These are phyloP conservation scores for Penicillium dipodomyicola DNA, from an alignment of 495 filamentous ascomycete genomes.

Conservation along the genomic window DNA sequence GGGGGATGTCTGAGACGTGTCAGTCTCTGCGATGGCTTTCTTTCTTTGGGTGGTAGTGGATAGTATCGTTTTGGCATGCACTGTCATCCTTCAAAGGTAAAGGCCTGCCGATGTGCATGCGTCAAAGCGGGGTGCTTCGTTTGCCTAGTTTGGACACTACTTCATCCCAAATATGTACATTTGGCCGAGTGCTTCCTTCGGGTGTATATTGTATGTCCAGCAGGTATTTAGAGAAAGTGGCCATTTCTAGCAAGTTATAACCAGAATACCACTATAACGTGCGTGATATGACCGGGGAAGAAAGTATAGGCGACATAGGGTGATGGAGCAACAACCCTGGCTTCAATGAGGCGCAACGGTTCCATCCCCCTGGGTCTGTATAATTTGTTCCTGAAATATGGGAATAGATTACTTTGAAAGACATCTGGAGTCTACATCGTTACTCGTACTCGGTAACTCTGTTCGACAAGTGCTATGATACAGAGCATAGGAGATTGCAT, in stretches of 20 bases:
- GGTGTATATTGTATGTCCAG: background rate
- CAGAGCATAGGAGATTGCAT: background rate
- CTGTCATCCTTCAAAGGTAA: background rate
- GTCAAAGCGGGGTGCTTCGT: constrained; percentile 4
- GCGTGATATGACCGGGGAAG: background rate
- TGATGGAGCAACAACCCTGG: constrained; percentile 6
- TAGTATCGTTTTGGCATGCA: constrained; percentile 2
- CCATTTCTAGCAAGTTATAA: background rate
- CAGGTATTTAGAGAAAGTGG: background rate
- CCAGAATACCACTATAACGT: background rate
- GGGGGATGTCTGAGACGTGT: constrained; percentile 13
- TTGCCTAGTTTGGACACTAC: background rate
- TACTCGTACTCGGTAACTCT: background rate
- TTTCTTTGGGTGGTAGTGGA: background rate
- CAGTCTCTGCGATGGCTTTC: constrained; percentile 4
- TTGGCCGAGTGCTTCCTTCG: background rate
- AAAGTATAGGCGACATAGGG: background rate
- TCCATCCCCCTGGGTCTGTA: constrained; percentile 25
- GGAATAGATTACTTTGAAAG: background rate
- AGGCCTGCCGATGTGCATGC: background rate
- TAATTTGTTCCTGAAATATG: background rate
- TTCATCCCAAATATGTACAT: background rate
- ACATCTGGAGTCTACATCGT: background rate
- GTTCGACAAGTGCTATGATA: background rate
- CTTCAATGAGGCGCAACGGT: constrained; percentile 28